Percentiles rank a stretch among this genome's conserved stretches.
Evolutionary conservation across 1,139 yeast species (phyloP).

Genomic region (Pichia sp.): DNA sequence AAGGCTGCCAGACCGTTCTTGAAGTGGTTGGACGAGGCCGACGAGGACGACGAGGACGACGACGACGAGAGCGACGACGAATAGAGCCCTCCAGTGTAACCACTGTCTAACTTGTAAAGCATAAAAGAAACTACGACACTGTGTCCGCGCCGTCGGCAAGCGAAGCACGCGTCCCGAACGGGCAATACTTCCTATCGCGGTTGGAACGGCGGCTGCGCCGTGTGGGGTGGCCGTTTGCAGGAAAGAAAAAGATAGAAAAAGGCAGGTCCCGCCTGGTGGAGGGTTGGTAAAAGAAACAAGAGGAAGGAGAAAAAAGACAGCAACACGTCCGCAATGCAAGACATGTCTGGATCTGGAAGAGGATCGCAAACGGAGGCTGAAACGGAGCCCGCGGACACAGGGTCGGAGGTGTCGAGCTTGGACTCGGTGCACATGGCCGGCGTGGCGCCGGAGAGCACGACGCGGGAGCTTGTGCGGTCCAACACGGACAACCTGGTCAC

Average conservation of each 20-base stretch:
- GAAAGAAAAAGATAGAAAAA: too few species aligned
- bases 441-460: background rate
- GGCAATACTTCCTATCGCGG: too few species aligned
- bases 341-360: background rate
- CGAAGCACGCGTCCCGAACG: too few species aligned
- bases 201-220: too few species aligned
- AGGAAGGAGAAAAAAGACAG: too few species aligned
- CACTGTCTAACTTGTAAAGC: background rate
- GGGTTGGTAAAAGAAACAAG: too few species aligned
- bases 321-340: too few species aligned
- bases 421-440: background rate
- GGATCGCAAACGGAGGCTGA: too few species aligned
- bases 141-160: too few species aligned
- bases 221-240: too few species aligned
- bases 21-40: conserved; percentile 94
- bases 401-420: background rate
- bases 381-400: too few species aligned
- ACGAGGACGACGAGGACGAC: conserved; percentile 68
- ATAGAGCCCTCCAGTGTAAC: background rate
- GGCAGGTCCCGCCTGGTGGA: too few species aligned
- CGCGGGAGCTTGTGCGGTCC: background rate
- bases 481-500: conserved; percentile 11
- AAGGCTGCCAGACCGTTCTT: conserved; percentile 94
- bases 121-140: background rate
- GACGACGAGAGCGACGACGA: conserved; percentile 38